These are phyloP conservation scores for Cornus controversa DNA, from an alignment of 148 eudicot genomes.

Conservation along the genomic window DNA sequence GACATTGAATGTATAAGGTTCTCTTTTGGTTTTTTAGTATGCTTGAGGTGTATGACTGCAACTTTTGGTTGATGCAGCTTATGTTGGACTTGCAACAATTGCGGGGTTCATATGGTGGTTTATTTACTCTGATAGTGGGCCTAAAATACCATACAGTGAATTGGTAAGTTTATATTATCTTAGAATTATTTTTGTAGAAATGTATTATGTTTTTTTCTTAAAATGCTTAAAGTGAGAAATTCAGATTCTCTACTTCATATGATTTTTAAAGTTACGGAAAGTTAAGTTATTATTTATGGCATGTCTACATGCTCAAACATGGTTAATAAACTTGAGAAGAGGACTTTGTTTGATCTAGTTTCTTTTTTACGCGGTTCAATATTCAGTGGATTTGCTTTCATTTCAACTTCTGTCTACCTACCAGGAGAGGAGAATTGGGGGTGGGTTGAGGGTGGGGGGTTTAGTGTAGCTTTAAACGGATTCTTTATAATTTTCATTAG, in stretches of 20 bases:
- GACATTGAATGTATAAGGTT: not conserved
- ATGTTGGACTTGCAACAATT: constrained; percentile 98
- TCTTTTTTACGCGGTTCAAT: too few relatives aligned
- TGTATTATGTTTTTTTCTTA: not conserved
- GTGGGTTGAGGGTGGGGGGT: too few relatives aligned
- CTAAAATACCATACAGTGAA: constrained; percentile 82
- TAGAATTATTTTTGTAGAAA: not conserved
- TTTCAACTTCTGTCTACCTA: too few relatives aligned
- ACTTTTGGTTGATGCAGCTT: constrained; percentile 54
- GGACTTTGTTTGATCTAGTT: too few relatives aligned
- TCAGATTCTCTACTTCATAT: not conserved
- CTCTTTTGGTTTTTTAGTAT: not conserved
- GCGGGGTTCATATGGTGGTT: constrained; percentile 99
- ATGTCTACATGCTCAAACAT: not conserved
- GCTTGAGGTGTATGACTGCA: constrained; percentile 1
- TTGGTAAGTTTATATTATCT: constrained; percentile 51
- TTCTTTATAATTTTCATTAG: too few relatives aligned
- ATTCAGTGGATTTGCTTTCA: too few relatives aligned
- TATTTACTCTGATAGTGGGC: constrained; percentile 80
- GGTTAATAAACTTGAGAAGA: too few relatives aligned
- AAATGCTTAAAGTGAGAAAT: not conserved
- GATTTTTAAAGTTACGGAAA: not conserved
- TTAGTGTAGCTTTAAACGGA: too few relatives aligned
- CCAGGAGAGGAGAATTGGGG: too few relatives aligned
- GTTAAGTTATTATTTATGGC: not conserved